A percentile compares a stretch with the other conserved stretches of the same genome.
Evolutionary conservation across 2,329 filamentous ascomycete genomes (phyloP).

Genomic region (Xylaria multiplex): DNA sequence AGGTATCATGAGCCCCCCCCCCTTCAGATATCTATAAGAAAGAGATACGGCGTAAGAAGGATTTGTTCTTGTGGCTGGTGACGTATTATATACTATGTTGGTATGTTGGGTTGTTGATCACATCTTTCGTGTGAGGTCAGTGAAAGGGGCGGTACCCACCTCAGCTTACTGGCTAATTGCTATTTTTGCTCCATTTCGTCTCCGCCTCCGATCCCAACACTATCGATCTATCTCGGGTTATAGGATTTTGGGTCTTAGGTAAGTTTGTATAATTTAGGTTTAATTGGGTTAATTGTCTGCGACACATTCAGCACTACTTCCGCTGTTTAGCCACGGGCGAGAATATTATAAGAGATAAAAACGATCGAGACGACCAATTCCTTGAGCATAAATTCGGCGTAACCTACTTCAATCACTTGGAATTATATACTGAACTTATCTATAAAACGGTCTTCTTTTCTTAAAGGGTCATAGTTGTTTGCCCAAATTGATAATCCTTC

Average conservation of each 20-base stretch:
- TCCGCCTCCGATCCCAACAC: background rate
- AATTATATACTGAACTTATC: too few relatives aligned
- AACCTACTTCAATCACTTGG: too few relatives aligned
- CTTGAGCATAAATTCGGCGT: too few relatives aligned
- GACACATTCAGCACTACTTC: too few relatives aligned
- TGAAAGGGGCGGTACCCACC: background rate
- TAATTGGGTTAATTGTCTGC: too few relatives aligned
- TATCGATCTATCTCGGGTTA: too few relatives aligned
- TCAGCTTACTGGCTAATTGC: conserved; percentile 4
- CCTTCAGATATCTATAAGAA: background rate
- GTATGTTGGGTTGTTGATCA: conserved; percentile 1
- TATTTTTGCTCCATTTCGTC: background rate
- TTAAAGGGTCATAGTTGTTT: too few relatives aligned
- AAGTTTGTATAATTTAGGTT: background rate
- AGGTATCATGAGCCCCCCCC: background rate
- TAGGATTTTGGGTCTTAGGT: background rate
- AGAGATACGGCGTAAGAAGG: conserved; percentile 11
- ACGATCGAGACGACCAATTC: too few relatives aligned
- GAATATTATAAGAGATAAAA: too few relatives aligned
- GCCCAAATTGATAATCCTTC: too few relatives aligned
- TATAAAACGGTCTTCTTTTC: too few relatives aligned
- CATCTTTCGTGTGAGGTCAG: background rate
- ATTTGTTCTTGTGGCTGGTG: conserved; percentile 2
- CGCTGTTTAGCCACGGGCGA: too few relatives aligned
- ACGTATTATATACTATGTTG: background rate